A percentile compares a stretch with the other conserved stretches of the same genome.
phyloP scores from a whole-genome alignment of 1,139 yeast genomes.

The Nakaseomyces nivariensis region DNA sequence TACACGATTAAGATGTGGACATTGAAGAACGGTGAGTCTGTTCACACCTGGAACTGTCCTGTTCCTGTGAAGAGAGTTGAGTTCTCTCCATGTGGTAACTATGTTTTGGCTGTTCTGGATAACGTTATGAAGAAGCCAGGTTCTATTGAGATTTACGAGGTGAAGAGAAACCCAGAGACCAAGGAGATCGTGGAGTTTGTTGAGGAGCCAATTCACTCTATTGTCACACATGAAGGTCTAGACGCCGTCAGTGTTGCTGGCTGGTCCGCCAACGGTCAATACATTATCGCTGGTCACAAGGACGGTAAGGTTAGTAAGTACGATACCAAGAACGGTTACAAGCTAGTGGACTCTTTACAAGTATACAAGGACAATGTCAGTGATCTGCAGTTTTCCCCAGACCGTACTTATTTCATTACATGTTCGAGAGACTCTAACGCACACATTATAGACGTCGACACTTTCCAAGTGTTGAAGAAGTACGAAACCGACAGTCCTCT shows the following conservation, averaged over 20 bases:
- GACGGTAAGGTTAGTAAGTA: slow-evolving; percentile 79
- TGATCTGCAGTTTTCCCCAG: slow-evolving; percentile 84
- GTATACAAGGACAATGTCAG: slow-evolving; percentile 75
- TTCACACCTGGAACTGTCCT: slow-evolving; percentile 63
- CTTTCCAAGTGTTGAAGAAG: slow-evolving; percentile 61
- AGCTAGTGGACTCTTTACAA: slow-evolving; percentile 45
- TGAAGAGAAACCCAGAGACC: slow-evolving; percentile 39
- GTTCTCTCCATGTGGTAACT: slow-evolving; percentile 64
- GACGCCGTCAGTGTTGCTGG: slow-evolving; percentile 73
- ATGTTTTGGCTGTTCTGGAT: slow-evolving; percentile 72
- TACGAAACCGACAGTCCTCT: slow-evolving; percentile 87
- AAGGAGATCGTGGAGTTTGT: slow-evolving; percentile 27
- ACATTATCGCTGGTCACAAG: slow-evolving; percentile 78
- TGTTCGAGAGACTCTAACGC: slow-evolving; percentile 90
- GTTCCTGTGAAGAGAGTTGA: slow-evolving; percentile 90
- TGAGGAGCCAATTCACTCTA: slow-evolving; percentile 50
- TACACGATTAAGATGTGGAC: slow-evolving; percentile 79
- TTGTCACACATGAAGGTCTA: slow-evolving; percentile 49
- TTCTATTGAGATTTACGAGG: slow-evolving; percentile 56
- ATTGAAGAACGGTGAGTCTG: slow-evolving; percentile 66
- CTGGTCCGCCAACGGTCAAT: slow-evolving; percentile 70
- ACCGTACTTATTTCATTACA: slow-evolving; percentile 81
- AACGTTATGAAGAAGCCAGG: slow-evolving; percentile 90
- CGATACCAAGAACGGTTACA: slow-evolving; percentile 60
- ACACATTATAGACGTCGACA: slow-evolving; percentile 68